Percentiles rank a stretch among this genome's conserved stretches.
Conservation (phyloP, 148 eudicot species). For the Persicaria tinctoria region DNA sequence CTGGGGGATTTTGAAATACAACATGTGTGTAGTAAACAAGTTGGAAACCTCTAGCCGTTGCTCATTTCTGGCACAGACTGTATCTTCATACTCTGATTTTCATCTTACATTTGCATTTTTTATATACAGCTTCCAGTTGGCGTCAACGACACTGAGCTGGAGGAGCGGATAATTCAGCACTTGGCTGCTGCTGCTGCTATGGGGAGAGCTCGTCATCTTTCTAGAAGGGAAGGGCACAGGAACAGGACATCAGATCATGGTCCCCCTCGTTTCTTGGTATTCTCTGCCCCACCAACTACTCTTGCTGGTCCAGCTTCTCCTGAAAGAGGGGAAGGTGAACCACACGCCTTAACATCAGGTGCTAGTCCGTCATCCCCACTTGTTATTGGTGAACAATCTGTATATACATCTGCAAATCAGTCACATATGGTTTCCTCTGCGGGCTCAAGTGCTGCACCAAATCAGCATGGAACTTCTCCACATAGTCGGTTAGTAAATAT, state of each 20-base stretch:
- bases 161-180: constrained; percentile 95
- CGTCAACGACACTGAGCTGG: constrained; percentile 81
- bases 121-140: constrained; percentile 55
- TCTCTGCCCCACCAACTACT: constrained; percentile 53
- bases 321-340: constrained; percentile 33
- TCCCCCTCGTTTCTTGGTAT: constrained; percentile 71
- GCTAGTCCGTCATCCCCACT: constrained; percentile 31
- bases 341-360: constrained; percentile 31
- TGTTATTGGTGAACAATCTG: constrained; percentile 46
- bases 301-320: constrained; percentile 33
- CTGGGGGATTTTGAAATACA: constrained; percentile 84
- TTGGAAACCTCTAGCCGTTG: neutral
- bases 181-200: constrained; percentile 96
- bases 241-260: constrained; percentile 71
- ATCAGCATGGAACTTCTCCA: constrained; percentile 51
- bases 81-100: neutral
- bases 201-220: constrained; percentile 82
- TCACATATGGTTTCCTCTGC: constrained; percentile 39
- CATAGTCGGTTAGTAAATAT: constrained; percentile 40
- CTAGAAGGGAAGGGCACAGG: constrained; percentile 82
- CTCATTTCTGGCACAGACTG: neutral
- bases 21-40: constrained; percentile 39
- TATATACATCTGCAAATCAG: constrained; percentile 26
- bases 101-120: neutral
- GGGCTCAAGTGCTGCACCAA: constrained; percentile 26